phyloP scores from a whole-genome alignment of 768 basidiomycete genomes.

The Tylopilus sp. region DNA sequence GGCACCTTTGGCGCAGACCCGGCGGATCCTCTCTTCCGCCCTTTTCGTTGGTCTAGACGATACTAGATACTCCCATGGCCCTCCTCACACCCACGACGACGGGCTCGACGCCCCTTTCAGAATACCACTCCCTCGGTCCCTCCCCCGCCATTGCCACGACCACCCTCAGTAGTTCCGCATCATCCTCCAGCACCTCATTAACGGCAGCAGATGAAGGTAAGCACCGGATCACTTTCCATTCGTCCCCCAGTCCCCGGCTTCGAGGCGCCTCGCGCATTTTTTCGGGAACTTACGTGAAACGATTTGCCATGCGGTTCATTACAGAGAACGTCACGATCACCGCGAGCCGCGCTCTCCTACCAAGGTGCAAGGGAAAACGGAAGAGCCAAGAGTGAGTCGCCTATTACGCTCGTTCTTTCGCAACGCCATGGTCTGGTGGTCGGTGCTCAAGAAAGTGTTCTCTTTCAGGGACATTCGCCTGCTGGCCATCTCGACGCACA shows the following conservation, averaged over 20 bases:
- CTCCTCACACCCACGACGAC: constrained; percentile 24
- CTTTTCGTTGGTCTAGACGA: constrained; percentile 7
- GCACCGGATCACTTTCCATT: constrained; percentile 23
- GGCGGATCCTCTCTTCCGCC: constrained; percentile 47
- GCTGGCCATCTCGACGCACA: constrained; percentile 77
- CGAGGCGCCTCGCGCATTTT: constrained; percentile 20
- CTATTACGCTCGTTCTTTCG: constrained; percentile 6
- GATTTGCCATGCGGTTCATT: constrained; percentile 25
- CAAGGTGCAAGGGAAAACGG: constrained; percentile 47
- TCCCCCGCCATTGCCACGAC: constrained; percentile 22
- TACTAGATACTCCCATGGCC: constrained; percentile 18
- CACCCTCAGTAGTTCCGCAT: constrained; percentile 25
- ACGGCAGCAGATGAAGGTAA: constrained; percentile 63
- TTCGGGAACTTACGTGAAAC: constrained; percentile 34
- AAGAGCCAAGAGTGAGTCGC: constrained; percentile 66
- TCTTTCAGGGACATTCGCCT: constrained; percentile 64
- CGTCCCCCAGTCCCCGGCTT: constrained; percentile 11
- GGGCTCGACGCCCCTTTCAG: constrained; percentile 31
- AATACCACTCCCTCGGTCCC: constrained; percentile 32
- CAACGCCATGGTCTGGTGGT: constrained; percentile 26
- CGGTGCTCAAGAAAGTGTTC: constrained; percentile 23
- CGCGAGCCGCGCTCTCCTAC: constrained; percentile 40
- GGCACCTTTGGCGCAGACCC: constrained; percentile 43
- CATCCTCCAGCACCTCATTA: constrained; percentile 52
- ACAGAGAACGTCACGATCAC: constrained; percentile 77